Evolutionary conservation across 192 early-diverging fungal species (phyloP).

Genomic region (Backusella tuberculispora): DNA sequence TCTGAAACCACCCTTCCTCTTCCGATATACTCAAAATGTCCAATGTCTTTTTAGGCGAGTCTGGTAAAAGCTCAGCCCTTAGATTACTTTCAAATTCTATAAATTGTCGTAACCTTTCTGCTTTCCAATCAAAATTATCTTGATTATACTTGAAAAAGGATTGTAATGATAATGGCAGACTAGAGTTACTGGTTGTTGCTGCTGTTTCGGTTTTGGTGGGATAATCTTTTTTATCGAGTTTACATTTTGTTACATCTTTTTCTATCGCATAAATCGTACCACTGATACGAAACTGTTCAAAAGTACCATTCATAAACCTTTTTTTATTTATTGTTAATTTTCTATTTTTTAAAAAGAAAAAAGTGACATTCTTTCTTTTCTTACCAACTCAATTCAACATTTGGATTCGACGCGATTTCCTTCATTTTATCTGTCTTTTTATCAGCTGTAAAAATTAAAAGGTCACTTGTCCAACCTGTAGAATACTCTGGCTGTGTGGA

Average conservation of each 20-base stretch:
- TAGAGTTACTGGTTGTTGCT: background rate
- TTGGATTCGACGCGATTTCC: slow-evolving; percentile 27
- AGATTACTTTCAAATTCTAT: slow-evolving; percentile 27
- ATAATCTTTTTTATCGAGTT: background rate
- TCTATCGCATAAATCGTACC: slow-evolving; percentile 33
- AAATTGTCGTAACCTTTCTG: slow-evolving; percentile 37
- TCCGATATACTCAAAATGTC: slow-evolving; percentile 23
- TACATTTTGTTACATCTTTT: background rate
- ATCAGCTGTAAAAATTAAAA: slow-evolving; percentile 34
- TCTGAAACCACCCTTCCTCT: slow-evolving; percentile 14
- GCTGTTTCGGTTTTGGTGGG: background rate
- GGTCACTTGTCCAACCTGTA: slow-evolving; percentile 35
- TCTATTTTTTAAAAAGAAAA: background rate
- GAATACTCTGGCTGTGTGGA: slow-evolving; percentile 20
- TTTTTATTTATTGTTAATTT: background rate
- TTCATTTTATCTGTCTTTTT: slow-evolving; percentile 39
- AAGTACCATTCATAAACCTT: slow-evolving; percentile 41
- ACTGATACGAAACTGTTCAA: slow-evolving; percentile 44
- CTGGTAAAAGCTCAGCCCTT: slow-evolving; percentile 27
- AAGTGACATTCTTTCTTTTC: background rate
- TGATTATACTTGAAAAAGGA: slow-evolving; percentile 12
- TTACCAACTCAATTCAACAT: slow-evolving; percentile 44
- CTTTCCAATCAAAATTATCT: slow-evolving; percentile 37
- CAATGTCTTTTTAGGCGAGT: background rate
- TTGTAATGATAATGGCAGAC: slow-evolving; percentile 1